phyloP scores from a whole-genome alignment of 768 basidiomycete species.

The Rhodosporidiobolus odoratus region DNA sequence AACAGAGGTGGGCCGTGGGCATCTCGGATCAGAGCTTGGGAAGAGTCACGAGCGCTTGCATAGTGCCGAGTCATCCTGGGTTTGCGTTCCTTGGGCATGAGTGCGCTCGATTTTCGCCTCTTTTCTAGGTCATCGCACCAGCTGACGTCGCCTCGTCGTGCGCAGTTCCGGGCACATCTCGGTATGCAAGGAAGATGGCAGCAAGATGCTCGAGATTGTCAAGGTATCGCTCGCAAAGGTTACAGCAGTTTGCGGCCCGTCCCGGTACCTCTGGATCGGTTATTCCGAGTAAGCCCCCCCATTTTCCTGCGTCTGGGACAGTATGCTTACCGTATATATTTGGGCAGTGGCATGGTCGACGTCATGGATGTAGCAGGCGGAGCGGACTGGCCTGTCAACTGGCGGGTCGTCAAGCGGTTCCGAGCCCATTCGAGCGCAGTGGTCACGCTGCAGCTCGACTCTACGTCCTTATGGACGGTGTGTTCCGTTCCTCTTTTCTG shows the following conservation, averaged over 20 bases:
- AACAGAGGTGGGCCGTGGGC: neutral
- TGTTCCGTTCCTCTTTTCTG: neutral
- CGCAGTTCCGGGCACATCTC: slow-evolving; percentile 23
- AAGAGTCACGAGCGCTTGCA: neutral
- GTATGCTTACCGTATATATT: neutral
- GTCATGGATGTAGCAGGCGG: slow-evolving; percentile 61
- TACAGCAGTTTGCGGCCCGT: slow-evolving; percentile 12
- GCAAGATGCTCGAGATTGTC: neutral
- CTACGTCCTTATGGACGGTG: slow-evolving; percentile 63
- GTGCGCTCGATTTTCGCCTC: neutral
- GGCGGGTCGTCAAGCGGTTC: slow-evolving; percentile 84
- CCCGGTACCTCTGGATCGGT: slow-evolving; percentile 29
- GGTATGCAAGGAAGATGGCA: neutral
- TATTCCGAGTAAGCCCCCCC: neutral
- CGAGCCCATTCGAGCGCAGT: slow-evolving; percentile 60
- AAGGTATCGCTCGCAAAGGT: slow-evolving; percentile 2
- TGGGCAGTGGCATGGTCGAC: slow-evolving; percentile 63
- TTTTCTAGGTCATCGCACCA: too few relatives aligned
- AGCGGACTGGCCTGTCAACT: slow-evolving; percentile 53
- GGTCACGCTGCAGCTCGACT: slow-evolving; percentile 67
- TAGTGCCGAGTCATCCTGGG: neutral
- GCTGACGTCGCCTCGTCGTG: too few relatives aligned
- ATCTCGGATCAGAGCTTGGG: neutral
- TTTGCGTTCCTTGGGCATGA: slow-evolving; percentile 19
- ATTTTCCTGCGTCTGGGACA: neutral